Evolutionary conservation across 2,329 filamentous ascomycete species (phyloP), one percentile per base, ranked within the genome.

Genomic region (Ceratocystis diversiconidia): DNA sequence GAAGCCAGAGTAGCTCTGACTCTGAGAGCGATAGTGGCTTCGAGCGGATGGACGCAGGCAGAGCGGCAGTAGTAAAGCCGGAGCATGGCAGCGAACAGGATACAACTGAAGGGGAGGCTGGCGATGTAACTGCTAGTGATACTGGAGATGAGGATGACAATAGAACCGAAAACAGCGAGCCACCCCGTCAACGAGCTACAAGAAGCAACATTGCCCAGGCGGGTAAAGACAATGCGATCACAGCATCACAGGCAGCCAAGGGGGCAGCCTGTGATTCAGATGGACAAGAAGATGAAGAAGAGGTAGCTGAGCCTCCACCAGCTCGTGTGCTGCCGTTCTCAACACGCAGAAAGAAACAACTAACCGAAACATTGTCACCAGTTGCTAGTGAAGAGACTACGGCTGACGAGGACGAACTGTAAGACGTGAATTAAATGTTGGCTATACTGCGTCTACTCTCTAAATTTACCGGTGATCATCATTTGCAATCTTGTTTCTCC

Each of bases 21-120:
- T 63, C 65, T 7, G 64, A 66, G 25, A 52, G 43, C 2, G 63
- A 64, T 3, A 59, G 55, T 36, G 79, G 73, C 0, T 76, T 79
- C 57, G 79, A 80, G 64, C 75, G 74, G 65, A 83, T 83, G 79
- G 79, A 82, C 36, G 71, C 82, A 3, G 80, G 81, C 67, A 69
- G 73, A 1, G 41, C 36, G 15, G 5, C 15, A 22, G 41, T 5
- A 32, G n/a, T 10, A 32, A 57, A 64, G 50, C 30, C 28, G 17
- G 30, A 68, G 70, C 68, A 74, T 70, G 66, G 70, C 44, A 68
- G 66, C 17, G 59, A 69, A 19, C 70, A 69, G 57, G 74, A 72
- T 1, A 76, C 73, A 0, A 78, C 78, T 60, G 73, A 73, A 60
- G 77, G 75, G 3, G 72, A 74, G 48, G 75, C 73, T 1, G 76